Evolutionary conservation across 2,329 filamentous ascomycete species (phyloP).

Genomic region (Fusarium oxysporum): DNA sequence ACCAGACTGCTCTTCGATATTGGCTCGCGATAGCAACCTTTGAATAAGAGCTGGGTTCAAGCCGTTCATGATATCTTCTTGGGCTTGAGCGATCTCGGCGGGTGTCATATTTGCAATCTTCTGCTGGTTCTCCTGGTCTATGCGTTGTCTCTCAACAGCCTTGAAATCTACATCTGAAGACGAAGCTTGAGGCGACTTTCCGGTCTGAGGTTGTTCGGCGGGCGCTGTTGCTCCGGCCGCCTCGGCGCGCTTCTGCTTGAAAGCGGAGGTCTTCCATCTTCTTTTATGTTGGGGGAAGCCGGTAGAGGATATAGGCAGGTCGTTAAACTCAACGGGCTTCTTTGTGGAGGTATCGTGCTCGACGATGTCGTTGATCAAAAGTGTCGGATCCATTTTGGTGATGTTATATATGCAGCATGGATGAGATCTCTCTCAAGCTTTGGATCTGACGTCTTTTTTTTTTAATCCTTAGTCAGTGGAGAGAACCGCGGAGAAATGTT

Average conservation of each 20-base stretch:
- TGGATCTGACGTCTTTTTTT: constrained; percentile 38
- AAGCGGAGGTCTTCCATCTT: constrained; percentile 77
- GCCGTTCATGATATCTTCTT: constrained; percentile 81
- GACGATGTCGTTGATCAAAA: constrained; percentile 80
- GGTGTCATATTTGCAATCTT: constrained; percentile 82
- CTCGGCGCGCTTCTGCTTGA: constrained; percentile 70
- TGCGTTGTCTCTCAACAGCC: constrained; percentile 73
- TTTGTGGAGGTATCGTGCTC: constrained; percentile 74
- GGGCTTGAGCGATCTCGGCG: constrained; percentile 83
- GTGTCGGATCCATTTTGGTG: constrained; percentile 54
- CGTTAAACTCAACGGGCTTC: constrained; percentile 70
- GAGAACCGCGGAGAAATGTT: constrained; percentile 35
- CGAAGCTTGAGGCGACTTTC: background rate
- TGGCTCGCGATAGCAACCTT: constrained; percentile 79
- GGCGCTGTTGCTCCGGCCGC: constrained; percentile 21
- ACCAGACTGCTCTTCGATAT: constrained; percentile 72
- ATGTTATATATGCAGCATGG: constrained; percentile 6
- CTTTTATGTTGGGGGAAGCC: constrained; percentile 94
- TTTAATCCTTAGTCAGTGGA: constrained; percentile 18
- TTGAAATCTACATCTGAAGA: constrained; percentile 46
- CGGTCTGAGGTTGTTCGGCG: background rate
- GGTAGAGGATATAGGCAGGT: constrained; percentile 58
- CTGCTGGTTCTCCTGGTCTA: constrained; percentile 84
- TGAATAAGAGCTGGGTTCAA: constrained; percentile 82
- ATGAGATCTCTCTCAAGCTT: constrained; percentile 6